Evolutionary conservation across 306 rosid species (phyloP).

Genomic region (Rubus parviflorus): DNA sequence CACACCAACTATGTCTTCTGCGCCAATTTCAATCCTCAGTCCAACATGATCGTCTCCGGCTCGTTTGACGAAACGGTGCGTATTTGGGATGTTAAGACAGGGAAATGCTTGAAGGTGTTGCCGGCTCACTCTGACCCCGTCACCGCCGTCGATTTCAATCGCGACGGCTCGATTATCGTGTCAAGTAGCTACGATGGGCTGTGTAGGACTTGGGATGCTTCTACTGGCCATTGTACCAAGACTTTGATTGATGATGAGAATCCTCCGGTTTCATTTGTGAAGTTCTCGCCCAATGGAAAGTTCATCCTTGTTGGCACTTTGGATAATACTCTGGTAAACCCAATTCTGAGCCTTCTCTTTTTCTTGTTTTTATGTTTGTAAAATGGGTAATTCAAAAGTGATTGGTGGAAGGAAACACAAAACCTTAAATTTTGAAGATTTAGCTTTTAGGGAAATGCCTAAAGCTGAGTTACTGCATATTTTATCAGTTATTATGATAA

Average conservation of each 20-base stretch:
- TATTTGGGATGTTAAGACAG: slow-evolving; percentile 88
- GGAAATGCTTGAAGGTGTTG: slow-evolving; percentile 79
- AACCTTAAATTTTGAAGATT: no score
- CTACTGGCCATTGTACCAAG: slow-evolving; percentile 93
- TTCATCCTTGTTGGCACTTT: slow-evolving; percentile 92
- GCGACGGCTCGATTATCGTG: slow-evolving; percentile 85
- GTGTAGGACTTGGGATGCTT: slow-evolving; percentile 86
- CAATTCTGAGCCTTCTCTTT: neutral
- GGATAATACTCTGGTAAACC: slow-evolving; percentile 76
- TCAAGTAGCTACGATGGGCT: slow-evolving; percentile 97
- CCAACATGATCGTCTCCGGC: slow-evolving; percentile 86
- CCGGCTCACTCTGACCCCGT: slow-evolving; percentile 98
- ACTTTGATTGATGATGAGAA: slow-evolving; percentile 92
- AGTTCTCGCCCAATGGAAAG: slow-evolving; percentile 86
- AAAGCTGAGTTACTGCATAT: no score
- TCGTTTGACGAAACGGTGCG: slow-evolving; percentile 96
- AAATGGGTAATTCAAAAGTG: no score
- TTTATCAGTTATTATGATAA: no score
- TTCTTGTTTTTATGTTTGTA: neutral
- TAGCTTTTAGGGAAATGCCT: no score
- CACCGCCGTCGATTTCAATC: slow-evolving; percentile 88
- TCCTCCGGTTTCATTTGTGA: slow-evolving; percentile 91
- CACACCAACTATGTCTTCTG: slow-evolving; percentile 94
- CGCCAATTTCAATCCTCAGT: slow-evolving; percentile 87
- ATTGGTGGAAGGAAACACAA: no score